These are phyloP conservation scores for Fusarium dimerum DNA, from an alignment of 2,329 filamentous ascomycete species.

Conservation along the genomic window DNA sequence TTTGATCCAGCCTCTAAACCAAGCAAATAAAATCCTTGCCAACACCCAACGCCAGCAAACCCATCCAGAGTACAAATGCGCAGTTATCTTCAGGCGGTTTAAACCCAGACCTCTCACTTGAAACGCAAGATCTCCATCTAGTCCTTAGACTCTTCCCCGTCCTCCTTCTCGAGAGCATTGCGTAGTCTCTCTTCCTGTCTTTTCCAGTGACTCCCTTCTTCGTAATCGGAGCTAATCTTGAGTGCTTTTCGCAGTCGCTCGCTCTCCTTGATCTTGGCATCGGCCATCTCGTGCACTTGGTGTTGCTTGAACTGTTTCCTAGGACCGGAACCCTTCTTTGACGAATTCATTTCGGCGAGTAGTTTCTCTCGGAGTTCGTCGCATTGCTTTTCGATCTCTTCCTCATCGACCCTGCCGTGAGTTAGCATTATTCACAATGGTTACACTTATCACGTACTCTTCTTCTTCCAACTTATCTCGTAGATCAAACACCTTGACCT, in stretches of 20 bases:
- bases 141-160: constrained; percentile 24
- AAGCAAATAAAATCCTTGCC: no score
- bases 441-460: constrained; percentile 52
- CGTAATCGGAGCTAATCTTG: constrained; percentile 82
- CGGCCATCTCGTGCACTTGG: constrained; percentile 93
- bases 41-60: no score
- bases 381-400: constrained; percentile 76
- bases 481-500: constrained; percentile 90
- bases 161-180: constrained; percentile 44
- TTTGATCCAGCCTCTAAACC: no score
- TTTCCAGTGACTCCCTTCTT: constrained; percentile 84
- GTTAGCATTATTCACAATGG: background rate
- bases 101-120: background rate
- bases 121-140: constrained; percentile 14
- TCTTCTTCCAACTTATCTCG: constrained; percentile 91
- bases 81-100: no score
- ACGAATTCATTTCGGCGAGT: constrained; percentile 39
- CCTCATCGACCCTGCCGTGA: constrained; percentile 70
- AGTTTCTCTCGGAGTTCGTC: constrained; percentile 45
- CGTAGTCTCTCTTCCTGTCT: constrained; percentile 72
- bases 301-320: constrained; percentile 74
- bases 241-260: constrained; percentile 83
- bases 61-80: no score
- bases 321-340: constrained; percentile 35
- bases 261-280: constrained; percentile 95